Evolutionary conservation across 2,329 filamentous ascomycete genomes (phyloP).

Genomic region (Fusarium veterinarium): DNA sequence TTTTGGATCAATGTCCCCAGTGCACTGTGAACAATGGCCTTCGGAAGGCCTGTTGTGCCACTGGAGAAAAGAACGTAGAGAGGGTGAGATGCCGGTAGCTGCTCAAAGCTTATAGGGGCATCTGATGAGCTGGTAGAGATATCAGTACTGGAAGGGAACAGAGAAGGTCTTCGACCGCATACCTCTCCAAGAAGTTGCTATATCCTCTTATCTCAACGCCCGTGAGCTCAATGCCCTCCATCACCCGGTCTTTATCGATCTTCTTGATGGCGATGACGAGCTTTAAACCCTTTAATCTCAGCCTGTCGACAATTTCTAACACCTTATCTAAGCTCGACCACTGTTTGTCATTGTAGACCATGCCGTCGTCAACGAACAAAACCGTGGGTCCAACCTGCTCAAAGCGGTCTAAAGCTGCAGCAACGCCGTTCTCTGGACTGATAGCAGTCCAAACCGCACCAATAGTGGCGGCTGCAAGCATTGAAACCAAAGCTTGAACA

Average conservation of each 20-base stretch:
- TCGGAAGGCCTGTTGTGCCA: conserved; percentile 87
- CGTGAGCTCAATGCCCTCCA: conserved; percentile 53
- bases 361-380: conserved; percentile 88
- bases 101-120: conserved; percentile 73
- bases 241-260: conserved; percentile 60
- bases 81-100: conserved; percentile 85
- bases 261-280: conserved; percentile 81
- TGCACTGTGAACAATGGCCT: conserved; percentile 93
- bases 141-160: too few species aligned
- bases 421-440: conserved; percentile 90
- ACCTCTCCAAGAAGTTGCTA: too few species aligned
- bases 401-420: conserved; percentile 88
- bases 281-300: conserved; percentile 70
- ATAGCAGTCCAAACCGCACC: conserved; percentile 95
- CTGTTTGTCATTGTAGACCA: conserved; percentile 89
- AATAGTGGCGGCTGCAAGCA: conserved; percentile 83
- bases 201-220: conserved; percentile 43
- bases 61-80: conserved; percentile 94
- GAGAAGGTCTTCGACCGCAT: too few species aligned
- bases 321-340: conserved; percentile 85
- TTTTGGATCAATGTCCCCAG: conserved; percentile 93
- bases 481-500: conserved; percentile 85
- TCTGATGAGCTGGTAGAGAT: conserved; percentile 50
- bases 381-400: conserved; percentile 85
- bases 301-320: conserved; percentile 74